A percentile compares a stretch with the other conserved stretches of the same genome.
Conservation (phyloP, 75 land plant genomes). For the Chamaecyparis obtusa region DNA sequence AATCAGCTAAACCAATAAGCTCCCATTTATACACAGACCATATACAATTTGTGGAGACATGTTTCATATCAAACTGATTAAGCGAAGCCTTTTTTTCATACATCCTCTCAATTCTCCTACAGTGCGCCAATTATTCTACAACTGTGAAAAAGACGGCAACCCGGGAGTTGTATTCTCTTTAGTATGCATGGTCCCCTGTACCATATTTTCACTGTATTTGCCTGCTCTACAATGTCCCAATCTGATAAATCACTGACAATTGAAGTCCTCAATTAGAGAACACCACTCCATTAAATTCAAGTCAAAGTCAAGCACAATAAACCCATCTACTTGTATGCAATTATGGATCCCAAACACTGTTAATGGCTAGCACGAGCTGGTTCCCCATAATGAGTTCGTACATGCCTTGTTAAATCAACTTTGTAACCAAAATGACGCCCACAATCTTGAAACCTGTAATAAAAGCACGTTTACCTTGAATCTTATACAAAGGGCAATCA, state of each 20-base stretch:
- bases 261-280: not conserved
- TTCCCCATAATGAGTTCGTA: constrained; percentile 34
- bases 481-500: not conserved
- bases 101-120: not conserved
- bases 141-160: not conserved
- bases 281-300: not conserved
- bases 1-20: not conserved
- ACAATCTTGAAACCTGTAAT: constrained; percentile 34
- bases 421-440: constrained; percentile 36
- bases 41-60: not conserved
- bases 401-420: constrained; percentile 32
- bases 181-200: not conserved
- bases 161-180: not conserved
- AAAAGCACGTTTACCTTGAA: not conserved
- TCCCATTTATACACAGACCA: not conserved
- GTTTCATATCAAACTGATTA: not conserved
- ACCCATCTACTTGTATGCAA: not conserved
- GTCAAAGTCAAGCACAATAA: constrained; percentile 10
- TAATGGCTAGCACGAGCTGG: constrained; percentile 28
- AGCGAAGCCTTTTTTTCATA: not conserved
- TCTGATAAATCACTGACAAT: not conserved
- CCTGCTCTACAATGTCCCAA: not conserved
- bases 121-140: not conserved
- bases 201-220: not conserved
- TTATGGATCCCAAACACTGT: not conserved